Percentiles rank a stretch among this genome's conserved stretches.
phyloP scores from a whole-genome alignment of 768 basidiomycete species.

The Naematelia encephala region DNA sequence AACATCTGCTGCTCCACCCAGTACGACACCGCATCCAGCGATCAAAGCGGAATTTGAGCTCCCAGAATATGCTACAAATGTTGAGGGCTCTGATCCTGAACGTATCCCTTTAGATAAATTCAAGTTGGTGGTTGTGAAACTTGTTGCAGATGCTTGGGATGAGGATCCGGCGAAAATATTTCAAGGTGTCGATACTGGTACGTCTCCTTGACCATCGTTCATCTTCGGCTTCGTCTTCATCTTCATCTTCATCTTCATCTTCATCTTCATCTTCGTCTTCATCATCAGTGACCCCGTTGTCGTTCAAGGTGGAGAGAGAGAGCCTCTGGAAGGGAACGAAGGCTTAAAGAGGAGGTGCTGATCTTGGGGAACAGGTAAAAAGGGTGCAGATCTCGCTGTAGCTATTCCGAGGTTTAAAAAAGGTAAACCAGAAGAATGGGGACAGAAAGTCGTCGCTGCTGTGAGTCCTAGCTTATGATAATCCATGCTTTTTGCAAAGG shows the following conservation, averaged over 20 bases:
- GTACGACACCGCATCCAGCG: not conserved
- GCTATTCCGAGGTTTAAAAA: conserved; percentile 87
- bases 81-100: not conserved
- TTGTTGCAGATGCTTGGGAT: conserved; percentile 41
- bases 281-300: not conserved
- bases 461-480: conserved; percentile 55
- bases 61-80: not conserved
- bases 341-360: not conserved
- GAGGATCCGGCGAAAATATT: conserved; percentile 68
- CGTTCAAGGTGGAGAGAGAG: not conserved
- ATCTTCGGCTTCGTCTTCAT: not conserved
- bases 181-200: conserved; percentile 72
- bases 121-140: conserved; percentile 39
- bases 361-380: conserved; percentile 58
- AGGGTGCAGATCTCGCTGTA: conserved; percentile 88
- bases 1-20: not conserved
- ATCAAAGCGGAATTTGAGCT: not conserved
- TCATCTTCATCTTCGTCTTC: not conserved
- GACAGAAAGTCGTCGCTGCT: conserved; percentile 66
- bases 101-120: conserved; percentile 30
- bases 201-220: conserved; percentile 1
- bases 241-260: not conserved
- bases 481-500: too few species aligned
- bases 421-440: conserved; percentile 68
- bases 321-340: not conserved